Evolutionary conservation across 345 rosid genomes (phyloP), one percentile per base, ranked within the genome.

Genomic region (Aquilaria sinensis): DNA sequence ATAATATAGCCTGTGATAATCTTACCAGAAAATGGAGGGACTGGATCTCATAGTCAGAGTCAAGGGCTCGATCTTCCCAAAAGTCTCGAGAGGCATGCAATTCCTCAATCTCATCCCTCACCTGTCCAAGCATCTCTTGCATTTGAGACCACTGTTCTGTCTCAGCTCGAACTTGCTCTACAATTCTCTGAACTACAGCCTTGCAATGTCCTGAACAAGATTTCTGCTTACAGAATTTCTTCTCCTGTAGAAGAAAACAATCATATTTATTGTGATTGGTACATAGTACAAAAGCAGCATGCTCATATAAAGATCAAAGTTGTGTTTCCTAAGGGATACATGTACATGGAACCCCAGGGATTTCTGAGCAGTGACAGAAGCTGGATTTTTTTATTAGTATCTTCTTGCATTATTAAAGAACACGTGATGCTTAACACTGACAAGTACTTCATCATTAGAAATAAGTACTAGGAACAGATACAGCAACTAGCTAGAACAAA

Each of bases 101-200:
- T 71, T 90, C 96, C 51, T 88, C 95, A 89, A 94, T 94, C 80
- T 90, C 96, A 30, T 77, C 79, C 67, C 95, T 79, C 61, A 94
- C 96, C 72, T 85, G 88, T 45, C 80, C 69, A 53, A 94, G 72
- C 90, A 90, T 88, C 55, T 81, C 96, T 81, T 94, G 99, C 89
- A 94, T 88, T 71, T 86, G 92, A 14, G 99, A 88, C 99, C 97
- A 94, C 65, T 94, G 97, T 76, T 94, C 96, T 7, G 97, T 84
- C 71, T 94, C 99, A n/a, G 81, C 89, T 30, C 91, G 79, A 60
- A 88, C 86, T 74, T 94, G 89, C 77, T 88, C 95, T 0, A 81
- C 78, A 12, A 94, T 84, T 68, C 83, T 81, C 72, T 74, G 60
- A 62, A 83, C 84, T 45, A 94, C 69, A 8, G 84, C 81, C 77